A percentile compares a stretch with the other conserved stretches of the same genome.
These are phyloP conservation scores for Albizia julibrissin DNA, from an alignment of 306 rosid species.

Conservation along the genomic window DNA sequence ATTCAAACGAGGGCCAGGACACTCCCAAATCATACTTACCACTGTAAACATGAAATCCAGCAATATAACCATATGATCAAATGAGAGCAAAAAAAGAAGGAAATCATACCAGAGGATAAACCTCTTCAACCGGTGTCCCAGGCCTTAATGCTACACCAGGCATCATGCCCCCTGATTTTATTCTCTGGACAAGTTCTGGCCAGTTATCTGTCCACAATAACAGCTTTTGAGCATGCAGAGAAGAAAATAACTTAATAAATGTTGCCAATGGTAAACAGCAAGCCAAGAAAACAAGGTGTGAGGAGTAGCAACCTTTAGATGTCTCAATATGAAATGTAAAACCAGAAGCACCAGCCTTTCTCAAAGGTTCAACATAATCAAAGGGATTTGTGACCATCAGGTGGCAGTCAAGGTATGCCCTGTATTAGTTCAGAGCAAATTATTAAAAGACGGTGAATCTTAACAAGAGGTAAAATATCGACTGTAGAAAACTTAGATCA, in stretches of 20 bases:
- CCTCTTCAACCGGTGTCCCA: conserved; percentile 73
- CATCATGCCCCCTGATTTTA: conserved; percentile 63
- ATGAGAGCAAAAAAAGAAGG: background rate
- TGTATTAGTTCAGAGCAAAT: conserved; percentile 31
- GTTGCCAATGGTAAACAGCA: background rate
- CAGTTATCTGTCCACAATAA: conserved; percentile 65
- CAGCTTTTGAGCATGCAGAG: conserved; percentile 23
- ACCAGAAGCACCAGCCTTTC: conserved; percentile 95
- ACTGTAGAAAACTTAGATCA: background rate
- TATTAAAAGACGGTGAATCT: background rate
- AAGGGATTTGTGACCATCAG: conserved; percentile 84
- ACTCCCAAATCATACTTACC: background rate
- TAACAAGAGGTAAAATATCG: background rate
- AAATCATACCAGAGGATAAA: conserved; percentile 77
- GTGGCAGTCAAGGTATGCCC: conserved; percentile 97
- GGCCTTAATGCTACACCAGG: conserved; percentile 78
- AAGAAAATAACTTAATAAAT: conserved; percentile 7
- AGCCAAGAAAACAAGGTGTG: conserved; percentile 10
- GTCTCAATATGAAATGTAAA: conserved; percentile 90
- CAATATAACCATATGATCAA: background rate
- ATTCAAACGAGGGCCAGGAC: background rate
- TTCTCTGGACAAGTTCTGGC: conserved; percentile 57
- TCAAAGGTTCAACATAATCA: conserved; percentile 81
- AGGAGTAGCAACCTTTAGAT: conserved; percentile 61
- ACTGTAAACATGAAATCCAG: background rate